Base-by-base conservation (phyloP, 176 grass and related monocot genomes). In the Alopecurus myosuroides region DNA sequence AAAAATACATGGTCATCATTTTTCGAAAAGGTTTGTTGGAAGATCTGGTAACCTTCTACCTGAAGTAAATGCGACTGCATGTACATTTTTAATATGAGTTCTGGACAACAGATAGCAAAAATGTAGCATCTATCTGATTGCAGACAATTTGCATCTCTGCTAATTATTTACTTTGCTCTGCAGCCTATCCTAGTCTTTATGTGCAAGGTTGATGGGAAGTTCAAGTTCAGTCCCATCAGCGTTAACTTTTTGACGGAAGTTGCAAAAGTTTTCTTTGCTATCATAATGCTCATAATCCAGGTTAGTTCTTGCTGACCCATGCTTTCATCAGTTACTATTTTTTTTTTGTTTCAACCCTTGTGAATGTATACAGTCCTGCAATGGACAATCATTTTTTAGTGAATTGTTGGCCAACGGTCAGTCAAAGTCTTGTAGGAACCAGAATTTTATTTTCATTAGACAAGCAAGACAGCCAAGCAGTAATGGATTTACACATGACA, bases 121-220 rank as follows among this genome's bases (percentile, higher is more conserved):
- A 31, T 82, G 39, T 74, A 46, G 29, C 9, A 51, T 69, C 6
- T 77, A 44, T 78, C 14, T 86, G 22, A 64, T 58, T 40, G 28
- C 48, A 2, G 4, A 12, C 30, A 10, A 42, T 18, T 30, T 78
- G 17, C 0, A 79, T 60, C 11, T 40, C 4, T 76, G 40, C 68
- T 91, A 76, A 90, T 60, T 56, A 25, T 52, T 60, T 35, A 23
- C 29, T 79, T 66, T 48, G 19, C 67, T 62, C 67, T 95, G 91
- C 93, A 98, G 96, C 96, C 97, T 77, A 95, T 98, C 75, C 86
- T 98, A 77, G 93, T 98, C 30, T 98, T 94, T 84, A 98, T 98
- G 97, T 98, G 87, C 11, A 98, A 98, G 87, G 97, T 98, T 80
- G 93, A 98, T 85, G 97, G 97, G 57, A 98, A 95, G 80, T 95